phyloP scores from a whole-genome alignment of 495 filamentous ascomycete species.

The Usnea hakonensis region DNA sequence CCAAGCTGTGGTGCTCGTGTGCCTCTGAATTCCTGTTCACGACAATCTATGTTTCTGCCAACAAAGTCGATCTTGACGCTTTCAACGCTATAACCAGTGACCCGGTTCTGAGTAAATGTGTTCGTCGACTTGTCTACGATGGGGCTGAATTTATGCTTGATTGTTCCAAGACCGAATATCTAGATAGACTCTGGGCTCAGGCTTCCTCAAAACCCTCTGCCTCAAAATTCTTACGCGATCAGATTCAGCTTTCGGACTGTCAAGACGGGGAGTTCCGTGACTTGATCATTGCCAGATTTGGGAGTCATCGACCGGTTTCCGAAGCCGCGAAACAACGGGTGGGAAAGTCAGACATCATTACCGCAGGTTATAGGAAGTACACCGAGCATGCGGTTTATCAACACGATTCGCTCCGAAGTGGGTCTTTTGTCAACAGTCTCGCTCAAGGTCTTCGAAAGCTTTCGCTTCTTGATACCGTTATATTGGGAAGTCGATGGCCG shows the following conservation, averaged over 20 bases:
- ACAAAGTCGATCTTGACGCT: background rate
- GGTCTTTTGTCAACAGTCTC: background rate
- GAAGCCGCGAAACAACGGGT: too few relatives aligned
- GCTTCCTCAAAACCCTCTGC: too few relatives aligned
- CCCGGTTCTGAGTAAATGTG: constrained; percentile 1
- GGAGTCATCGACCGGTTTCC: too few relatives aligned
- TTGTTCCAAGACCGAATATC: background rate
- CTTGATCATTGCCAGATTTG: too few relatives aligned
- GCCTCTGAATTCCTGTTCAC: background rate
- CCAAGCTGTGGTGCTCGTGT: background rate
- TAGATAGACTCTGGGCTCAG: background rate
- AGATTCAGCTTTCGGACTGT: too few relatives aligned
- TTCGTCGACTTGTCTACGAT: constrained; percentile 1
- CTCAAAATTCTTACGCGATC: too few relatives aligned
- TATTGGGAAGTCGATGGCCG: background rate
- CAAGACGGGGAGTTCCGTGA: too few relatives aligned
- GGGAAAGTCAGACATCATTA: too few relatives aligned
- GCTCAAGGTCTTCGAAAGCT: background rate
- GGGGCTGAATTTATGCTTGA: background rate
- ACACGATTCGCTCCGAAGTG: background rate
- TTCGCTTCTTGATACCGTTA: background rate
- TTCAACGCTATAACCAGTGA: background rate
- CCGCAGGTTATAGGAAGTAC: background rate
- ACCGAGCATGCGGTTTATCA: background rate
- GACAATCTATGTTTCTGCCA: background rate